Conservation (phyloP, 192 early-diverging fungal species). For the Coemansia sp. region DNA sequence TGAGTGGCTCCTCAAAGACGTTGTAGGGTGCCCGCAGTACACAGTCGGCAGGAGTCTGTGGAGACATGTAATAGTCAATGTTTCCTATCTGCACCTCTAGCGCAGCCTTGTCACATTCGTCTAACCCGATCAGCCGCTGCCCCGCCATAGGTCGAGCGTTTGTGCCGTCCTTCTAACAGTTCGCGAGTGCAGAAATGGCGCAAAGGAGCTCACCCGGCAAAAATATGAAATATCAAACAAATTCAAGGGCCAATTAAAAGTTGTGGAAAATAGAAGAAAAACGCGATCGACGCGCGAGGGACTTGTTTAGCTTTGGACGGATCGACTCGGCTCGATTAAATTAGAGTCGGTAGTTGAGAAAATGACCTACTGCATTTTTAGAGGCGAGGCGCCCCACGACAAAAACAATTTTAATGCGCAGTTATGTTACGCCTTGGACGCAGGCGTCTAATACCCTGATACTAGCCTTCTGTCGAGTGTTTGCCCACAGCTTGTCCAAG, state of each 20-base stretch:
- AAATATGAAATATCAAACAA: neutral
- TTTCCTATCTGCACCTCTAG: slow-evolving; percentile 59
- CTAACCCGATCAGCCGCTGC: neutral
- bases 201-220: neutral
- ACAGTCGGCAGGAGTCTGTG: slow-evolving; percentile 23
- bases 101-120: neutral
- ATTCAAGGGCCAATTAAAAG: neutral
- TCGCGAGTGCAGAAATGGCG: neutral
- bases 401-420: neutral
- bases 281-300: neutral
- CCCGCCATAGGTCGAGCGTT: neutral
- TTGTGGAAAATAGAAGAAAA: neutral
- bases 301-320: neutral
- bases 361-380: neutral
- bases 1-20: slow-evolving; percentile 28
- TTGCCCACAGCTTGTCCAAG: neutral
- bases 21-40: slow-evolving; percentile 32
- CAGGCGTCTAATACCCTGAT: neutral
- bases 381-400: neutral
- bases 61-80: slow-evolving; percentile 63
- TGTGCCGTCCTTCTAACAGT: neutral
- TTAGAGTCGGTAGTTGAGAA: neutral
- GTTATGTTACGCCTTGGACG: neutral
- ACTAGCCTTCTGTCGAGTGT: neutral
- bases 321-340: neutral